Evolutionary conservation across 805 yeast genomes (phyloP).

Genomic region (Grigorovia transvaalensis): DNA sequence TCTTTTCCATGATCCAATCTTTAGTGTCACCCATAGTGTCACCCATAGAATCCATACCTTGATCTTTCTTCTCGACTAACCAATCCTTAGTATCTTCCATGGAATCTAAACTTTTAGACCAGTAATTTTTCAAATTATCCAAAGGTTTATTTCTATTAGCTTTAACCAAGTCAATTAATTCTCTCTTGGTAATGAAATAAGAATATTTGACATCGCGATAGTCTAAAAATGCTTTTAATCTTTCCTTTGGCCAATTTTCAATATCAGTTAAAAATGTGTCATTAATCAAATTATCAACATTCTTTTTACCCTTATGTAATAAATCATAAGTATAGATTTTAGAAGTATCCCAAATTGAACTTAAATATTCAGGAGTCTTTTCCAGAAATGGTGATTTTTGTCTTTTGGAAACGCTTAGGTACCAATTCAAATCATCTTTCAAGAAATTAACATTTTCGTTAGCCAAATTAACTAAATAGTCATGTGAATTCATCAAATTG

Average conservation of each 20-base stretch:
- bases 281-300: conserved; percentile 31
- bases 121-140: conserved; percentile 11
- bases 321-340: conserved; percentile 6
- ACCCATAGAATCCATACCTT: conserved; percentile 1
- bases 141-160: conserved; percentile 18
- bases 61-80: conserved; percentile 16
- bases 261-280: conserved; percentile 38
- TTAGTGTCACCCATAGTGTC: conserved; percentile 9
- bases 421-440: conserved; percentile 32
- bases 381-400: conserved; percentile 29
- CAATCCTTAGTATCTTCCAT: conserved; percentile 25
- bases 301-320: conserved; percentile 13
- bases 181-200: conserved; percentile 31
- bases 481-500: conserved; percentile 26
- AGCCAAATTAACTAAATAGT: conserved; percentile 30
- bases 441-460: conserved; percentile 28
- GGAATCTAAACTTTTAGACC: not conserved
- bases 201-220: conserved; percentile 34
- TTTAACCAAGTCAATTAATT: conserved; percentile 33
- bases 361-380: conserved; percentile 26
- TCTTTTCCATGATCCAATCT: conserved; percentile 28
- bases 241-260: conserved; percentile 38
- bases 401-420: conserved; percentile 24
- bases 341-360: conserved; percentile 19
- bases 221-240: conserved; percentile 33